Evolutionary conservation across 2,329 filamentous ascomycete genomes (phyloP).

Genomic region (Trichophyton benhamiae): DNA sequence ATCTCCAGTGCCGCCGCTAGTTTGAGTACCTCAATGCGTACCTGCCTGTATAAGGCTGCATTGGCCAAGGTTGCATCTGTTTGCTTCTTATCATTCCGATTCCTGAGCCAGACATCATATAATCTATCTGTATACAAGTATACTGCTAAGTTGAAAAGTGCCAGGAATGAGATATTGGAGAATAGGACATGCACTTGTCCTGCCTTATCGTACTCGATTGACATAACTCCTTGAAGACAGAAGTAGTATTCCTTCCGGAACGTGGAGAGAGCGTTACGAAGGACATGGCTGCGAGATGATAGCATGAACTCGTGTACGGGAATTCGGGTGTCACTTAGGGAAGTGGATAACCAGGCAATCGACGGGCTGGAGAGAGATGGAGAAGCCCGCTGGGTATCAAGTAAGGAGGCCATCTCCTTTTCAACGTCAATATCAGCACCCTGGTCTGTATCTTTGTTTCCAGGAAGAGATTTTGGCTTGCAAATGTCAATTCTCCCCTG

Average conservation of each 20-base stretch:
- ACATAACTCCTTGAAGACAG: slow-evolving; percentile 48
- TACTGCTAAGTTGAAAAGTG: slow-evolving; percentile 64
- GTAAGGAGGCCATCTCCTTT: background rate
- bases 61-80: slow-evolving; percentile 48
- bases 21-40: slow-evolving; percentile 78
- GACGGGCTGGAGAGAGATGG: slow-evolving; percentile 21
- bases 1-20: slow-evolving; percentile 62
- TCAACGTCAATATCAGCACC: background rate
- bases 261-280: slow-evolving; percentile 51
- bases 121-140: slow-evolving; percentile 71
- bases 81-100: slow-evolving; percentile 46
- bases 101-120: slow-evolving; percentile 78
- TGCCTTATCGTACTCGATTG: slow-evolving; percentile 41
- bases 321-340: slow-evolving; percentile 55
- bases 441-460: background rate
- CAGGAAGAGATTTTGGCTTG: background rate
- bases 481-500: slow-evolving; percentile 29
- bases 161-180: slow-evolving; percentile 59
- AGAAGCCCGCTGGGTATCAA: slow-evolving; percentile 14
- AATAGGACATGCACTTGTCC: slow-evolving; percentile 52
- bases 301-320: slow-evolving; percentile 77
- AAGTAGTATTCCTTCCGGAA: slow-evolving; percentile 45
- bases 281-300: slow-evolving; percentile 55
- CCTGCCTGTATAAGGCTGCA: slow-evolving; percentile 62
- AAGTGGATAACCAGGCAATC: slow-evolving; percentile 39